phyloP scores from a whole-genome alignment of 2,329 filamentous ascomycete genomes.

The Venturia oleaginea region DNA sequence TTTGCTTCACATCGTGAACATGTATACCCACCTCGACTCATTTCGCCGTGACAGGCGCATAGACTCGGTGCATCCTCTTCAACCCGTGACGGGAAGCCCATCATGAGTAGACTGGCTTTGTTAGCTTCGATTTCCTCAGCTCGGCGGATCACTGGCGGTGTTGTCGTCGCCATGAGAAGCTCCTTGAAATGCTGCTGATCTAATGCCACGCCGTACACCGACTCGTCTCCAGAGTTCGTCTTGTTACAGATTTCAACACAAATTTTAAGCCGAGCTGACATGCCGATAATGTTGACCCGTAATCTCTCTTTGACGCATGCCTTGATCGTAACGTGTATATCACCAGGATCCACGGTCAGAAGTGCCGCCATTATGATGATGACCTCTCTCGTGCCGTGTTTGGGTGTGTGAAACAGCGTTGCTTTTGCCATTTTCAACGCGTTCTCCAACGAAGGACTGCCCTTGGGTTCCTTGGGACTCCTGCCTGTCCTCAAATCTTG shows the following conservation, averaged over 20 bases:
- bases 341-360: constrained; percentile 82
- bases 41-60: constrained; percentile 83
- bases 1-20: constrained; percentile 84
- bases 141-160: constrained; percentile 69
- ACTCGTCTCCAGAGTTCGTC: constrained; percentile 73
- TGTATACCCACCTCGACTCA: constrained; percentile 74
- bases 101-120: constrained; percentile 66
- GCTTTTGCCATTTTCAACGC: constrained; percentile 91
- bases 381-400: constrained; percentile 86
- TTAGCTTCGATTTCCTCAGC: constrained; percentile 27
- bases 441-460: constrained; percentile 64
- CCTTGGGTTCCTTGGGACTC: constrained; percentile 51
- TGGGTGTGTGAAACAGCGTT: constrained; percentile 83
- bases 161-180: constrained; percentile 80
- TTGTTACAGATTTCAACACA: constrained; percentile 80
- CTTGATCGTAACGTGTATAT: constrained; percentile 84
- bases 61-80: constrained; percentile 64
- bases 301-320: constrained; percentile 74
- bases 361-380: constrained; percentile 88
- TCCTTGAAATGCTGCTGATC: constrained; percentile 84
- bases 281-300: constrained; percentile 77
- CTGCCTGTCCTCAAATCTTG: constrained; percentile 51
- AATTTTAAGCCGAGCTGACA: constrained; percentile 85
- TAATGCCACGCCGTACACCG: constrained; percentile 72
- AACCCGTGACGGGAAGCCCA: constrained; percentile 90